Evolutionary conservation across 306 rosid genomes (phyloP), one percentile per base, ranked within the genome.

Genomic region (Vigna angularis): DNA sequence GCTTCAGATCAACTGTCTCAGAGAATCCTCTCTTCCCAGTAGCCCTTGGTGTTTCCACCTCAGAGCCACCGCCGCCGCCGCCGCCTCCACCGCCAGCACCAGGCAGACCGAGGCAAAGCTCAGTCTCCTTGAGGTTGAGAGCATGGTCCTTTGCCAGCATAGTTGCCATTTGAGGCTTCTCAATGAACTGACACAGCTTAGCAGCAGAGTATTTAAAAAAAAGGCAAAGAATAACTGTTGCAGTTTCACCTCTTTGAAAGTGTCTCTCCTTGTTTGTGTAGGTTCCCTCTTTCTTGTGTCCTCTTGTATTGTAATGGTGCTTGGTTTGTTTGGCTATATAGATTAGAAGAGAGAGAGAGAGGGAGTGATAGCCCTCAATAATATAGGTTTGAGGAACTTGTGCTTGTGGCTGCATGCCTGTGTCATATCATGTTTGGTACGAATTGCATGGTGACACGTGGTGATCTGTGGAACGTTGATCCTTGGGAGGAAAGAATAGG

Each of bases 91-190:
- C 88, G 0, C 88, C 89, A 0, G 97, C 98, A 0, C 99, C 98
- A 1, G 99, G 99, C 52, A 96, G 30, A 9, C 98, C 99, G 24
- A 96, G 92, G 65, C 99, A 93, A 14, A 96, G 87, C 89, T 96
- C 99, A 15, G 99, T 96, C 90, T 89, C 98, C 85, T 77, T 91
- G 66, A 93, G 81, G 82, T 90, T 90, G 84, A 91, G 73, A 79
- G 66, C 90, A 69, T 72, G 40, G 66, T 77, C 87, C 55, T 70
- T 81, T 28, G 55, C 66, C 26, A 83, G 6, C 84, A 81, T 59
- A 72, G 77, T 88, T 55, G 85, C 83, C 89, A 88, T 89, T 30
- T 81, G 82, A 79, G 84, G 86, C 84, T 62, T 80, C 62, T 75
- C 22, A 70, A 72, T 80, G 61, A 66, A 77, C 63, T 22, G 20